Evolutionary conservation across 2,329 filamentous ascomycete species (phyloP).

Genomic region (Fusarium bactridioides): DNA sequence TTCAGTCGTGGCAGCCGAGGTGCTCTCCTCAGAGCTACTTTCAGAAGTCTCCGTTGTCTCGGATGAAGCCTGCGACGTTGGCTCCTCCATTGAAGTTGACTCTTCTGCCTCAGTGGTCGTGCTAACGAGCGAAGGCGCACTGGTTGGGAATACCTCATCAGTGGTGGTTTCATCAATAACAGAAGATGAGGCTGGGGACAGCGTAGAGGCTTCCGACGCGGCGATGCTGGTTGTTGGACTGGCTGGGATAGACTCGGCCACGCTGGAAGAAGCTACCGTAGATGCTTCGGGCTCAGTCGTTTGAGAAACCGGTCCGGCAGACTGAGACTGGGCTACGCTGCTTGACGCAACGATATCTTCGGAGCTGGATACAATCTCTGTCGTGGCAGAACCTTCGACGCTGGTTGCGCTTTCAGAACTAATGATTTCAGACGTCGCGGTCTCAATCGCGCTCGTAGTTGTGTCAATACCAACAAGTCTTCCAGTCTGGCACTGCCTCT

Average conservation of each 20-base stretch:
- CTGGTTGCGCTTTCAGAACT: neutral
- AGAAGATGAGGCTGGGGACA: accelerated
- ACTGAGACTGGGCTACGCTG: neutral
- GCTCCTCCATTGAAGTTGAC: neutral
- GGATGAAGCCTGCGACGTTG: neutral
- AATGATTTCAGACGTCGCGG: accelerated
- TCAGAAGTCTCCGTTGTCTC: neutral
- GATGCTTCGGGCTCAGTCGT: neutral
- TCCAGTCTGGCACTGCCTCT: neutral
- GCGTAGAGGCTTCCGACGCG: neutral
- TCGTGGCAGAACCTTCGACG: neutral
- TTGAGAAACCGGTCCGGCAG: neutral
- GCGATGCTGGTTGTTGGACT: neutral
- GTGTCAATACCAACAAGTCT: neutral
- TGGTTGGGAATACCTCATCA: neutral
- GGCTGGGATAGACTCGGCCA: neutral
- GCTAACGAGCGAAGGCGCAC: neutral
- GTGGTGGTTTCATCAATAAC: neutral
- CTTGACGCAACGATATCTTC: neutral
- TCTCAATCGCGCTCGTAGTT: neutral
- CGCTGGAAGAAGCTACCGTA: neutral
- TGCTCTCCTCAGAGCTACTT: neutral
- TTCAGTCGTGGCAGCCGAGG: neutral
- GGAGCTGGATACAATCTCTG: neutral
- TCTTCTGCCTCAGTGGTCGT: neutral